Percentiles rank a stretch among this genome's conserved stretches.
Evolutionary conservation across 352 stramenopile genomes (phyloP).

Genomic region (Globisporangium recalcitrans): DNA sequence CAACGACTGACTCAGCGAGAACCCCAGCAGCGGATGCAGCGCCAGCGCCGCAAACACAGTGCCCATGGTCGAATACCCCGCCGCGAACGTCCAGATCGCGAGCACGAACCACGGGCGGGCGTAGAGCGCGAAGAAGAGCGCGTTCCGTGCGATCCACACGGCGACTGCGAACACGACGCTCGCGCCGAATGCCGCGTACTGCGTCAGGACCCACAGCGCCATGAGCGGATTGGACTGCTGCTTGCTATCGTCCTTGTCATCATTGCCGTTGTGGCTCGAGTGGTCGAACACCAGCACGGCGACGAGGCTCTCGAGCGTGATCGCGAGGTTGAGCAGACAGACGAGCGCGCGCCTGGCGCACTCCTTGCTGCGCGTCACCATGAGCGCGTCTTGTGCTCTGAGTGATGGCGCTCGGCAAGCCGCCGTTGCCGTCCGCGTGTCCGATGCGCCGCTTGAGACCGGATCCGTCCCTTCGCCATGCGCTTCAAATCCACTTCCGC

Average conservation of each 20-base stretch:
- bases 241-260: not conserved
- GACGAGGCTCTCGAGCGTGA: constrained; percentile 11
- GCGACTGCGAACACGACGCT: constrained; percentile 11
- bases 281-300: constrained; percentile 2
- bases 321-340: constrained; percentile 10
- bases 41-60: constrained; percentile 7
- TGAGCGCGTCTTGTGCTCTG: not conserved
- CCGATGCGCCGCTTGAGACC: not conserved
- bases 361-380: not conserved
- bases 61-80: not conserved
- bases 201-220: constrained; percentile 5
- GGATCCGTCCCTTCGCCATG: not conserved
- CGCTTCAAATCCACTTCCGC: not conserved
- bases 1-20: not conserved
- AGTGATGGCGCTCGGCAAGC: too few species aligned
- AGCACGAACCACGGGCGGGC: constrained; percentile 6
- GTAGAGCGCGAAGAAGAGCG: constrained; percentile 14
- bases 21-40: constrained; percentile 6
- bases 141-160: constrained; percentile 12
- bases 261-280: not conserved
- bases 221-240: not conserved
- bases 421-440: not conserved
- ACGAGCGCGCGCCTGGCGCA: not conserved
- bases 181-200: constrained; percentile 14
- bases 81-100: not conserved